Base-by-base conservation (phyloP, 495 filamentous ascomycete genomes). In the Xylaria venustula region DNA sequence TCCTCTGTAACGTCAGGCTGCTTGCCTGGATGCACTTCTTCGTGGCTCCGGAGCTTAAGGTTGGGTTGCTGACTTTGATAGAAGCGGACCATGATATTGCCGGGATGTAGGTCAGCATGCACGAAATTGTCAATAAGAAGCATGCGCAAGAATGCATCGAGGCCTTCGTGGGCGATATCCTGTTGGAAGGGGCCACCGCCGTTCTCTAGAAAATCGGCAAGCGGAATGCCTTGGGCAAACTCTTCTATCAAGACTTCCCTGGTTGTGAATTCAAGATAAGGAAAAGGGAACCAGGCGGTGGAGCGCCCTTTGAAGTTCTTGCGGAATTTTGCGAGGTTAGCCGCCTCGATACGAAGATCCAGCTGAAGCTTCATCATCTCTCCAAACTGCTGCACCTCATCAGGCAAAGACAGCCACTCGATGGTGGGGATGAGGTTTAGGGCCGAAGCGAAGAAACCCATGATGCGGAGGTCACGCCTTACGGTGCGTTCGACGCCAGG, bases 31-130 rank as follows among this genome's bases (percentile, higher is more conserved):
- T 66, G 66, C 0, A 62, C 48, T 15, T 46, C 22, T 11, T 69
- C 63, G 12, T 68, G 55, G 52, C 81, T 69, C 36, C 65, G 72
- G 25, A 82, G 77, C 37, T 83, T 79, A 9, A 92, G 76, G 60
- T 83, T 79, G 4, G 95, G 83, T 56, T 87, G 80, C 32, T 85
- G 86, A 0, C 92, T 87, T 67, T 94, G 85, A 76, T 98, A 97
- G 75, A 99, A 99, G 60, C 95, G 91, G 47, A 99, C 95, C 93
- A 99, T 98, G 77, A 99, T 98, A 71, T 99, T 99, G 7, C 95
- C 95, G 0, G 95, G 95, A 67, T 99, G 95, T 9, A 99, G 79
- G 73, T 99, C 95, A n/a, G 95, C 94, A 66, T 99, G 95, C 53
- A 97, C 86, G 71, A 99, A 99, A 68, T 99, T 98, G 71, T 99